phyloP scores from a whole-genome alignment of 1,284 basidiomycete species.

The Stygiomarasmius scandens region DNA sequence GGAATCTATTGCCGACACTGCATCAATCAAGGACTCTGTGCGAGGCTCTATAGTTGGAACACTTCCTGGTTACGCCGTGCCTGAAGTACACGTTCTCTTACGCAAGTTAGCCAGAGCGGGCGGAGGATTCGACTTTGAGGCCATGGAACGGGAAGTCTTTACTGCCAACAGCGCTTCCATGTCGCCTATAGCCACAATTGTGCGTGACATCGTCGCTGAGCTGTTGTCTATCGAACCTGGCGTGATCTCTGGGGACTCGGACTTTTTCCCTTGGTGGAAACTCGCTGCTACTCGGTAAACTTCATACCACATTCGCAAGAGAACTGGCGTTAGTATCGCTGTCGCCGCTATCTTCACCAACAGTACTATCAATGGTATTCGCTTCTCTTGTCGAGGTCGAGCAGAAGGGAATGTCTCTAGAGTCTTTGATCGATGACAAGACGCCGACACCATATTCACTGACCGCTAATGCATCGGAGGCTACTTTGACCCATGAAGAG shows the following conservation, averaged over 20 bases:
- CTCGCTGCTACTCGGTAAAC: conserved; percentile 46
- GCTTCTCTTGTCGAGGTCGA: conserved; percentile 40
- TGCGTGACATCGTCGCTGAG: conserved; percentile 44
- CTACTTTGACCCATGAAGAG: conserved; percentile 12
- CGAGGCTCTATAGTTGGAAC: background rate
- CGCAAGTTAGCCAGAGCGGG: conserved; percentile 23
- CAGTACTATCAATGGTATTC: conserved; percentile 43
- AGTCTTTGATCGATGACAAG: conserved; percentile 10
- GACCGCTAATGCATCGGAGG: conserved; percentile 10
- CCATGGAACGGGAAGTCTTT: conserved; percentile 36
- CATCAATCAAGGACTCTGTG: conserved; percentile 1
- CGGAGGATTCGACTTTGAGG: conserved; percentile 36
- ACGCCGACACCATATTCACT: background rate
- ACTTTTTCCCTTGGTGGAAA: conserved; percentile 53
- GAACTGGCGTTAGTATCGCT: conserved; percentile 38
- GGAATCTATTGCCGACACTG: conserved; percentile 19
- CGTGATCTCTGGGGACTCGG: conserved; percentile 38
- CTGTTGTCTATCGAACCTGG: conserved; percentile 38
- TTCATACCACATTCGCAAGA: conserved; percentile 44
- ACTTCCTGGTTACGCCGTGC: conserved; percentile 42
- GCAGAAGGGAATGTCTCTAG: conserved; percentile 4
- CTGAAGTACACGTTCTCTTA: conserved; percentile 34
- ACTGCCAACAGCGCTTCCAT: conserved; percentile 31
- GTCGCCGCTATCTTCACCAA: conserved; percentile 43
- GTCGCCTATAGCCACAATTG: conserved; percentile 35